These are phyloP conservation scores for Penicillium sp. DNA, from an alignment of 2,329 filamentous ascomycete genomes.

Conservation along the genomic window DNA sequence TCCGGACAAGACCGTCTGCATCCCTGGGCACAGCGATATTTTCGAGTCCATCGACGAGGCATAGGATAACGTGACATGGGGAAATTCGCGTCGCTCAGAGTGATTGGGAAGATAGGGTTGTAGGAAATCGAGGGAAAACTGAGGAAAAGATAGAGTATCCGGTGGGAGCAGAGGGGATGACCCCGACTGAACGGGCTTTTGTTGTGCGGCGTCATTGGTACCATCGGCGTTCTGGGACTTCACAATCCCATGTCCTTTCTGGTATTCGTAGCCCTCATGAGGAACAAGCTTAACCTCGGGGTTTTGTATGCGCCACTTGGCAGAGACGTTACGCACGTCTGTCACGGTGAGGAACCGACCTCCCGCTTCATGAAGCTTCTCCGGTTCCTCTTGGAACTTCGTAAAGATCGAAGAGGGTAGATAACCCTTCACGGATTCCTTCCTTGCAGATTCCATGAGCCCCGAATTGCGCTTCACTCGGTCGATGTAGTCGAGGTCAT, in stretches of 20 bases:
- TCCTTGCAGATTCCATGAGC: constrained; percentile 47
- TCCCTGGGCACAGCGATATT: constrained; percentile 71
- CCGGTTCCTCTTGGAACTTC: constrained; percentile 47
- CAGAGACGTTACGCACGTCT: constrained; percentile 49
- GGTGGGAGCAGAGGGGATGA: constrained; percentile 28
- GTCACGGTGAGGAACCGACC: constrained; percentile 48
- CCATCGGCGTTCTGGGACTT: constrained; percentile 25
- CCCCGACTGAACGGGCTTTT: constrained; percentile 10
- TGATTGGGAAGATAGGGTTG: constrained; percentile 51
- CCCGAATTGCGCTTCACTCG: constrained; percentile 49
- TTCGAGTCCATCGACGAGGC: constrained; percentile 85
- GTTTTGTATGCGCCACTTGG: constrained; percentile 49
- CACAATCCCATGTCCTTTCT: constrained; percentile 45
- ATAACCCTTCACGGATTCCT: constrained; percentile 48
- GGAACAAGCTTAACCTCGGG: constrained; percentile 43
- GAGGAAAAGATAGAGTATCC: constrained; percentile 47
- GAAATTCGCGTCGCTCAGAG: constrained; percentile 37
- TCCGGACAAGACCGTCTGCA: constrained; percentile 81
- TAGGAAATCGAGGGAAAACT: constrained; percentile 47
- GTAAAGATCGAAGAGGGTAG: constrained; percentile 50
- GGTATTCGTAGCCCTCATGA: constrained; percentile 47
- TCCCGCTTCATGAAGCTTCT: constrained; percentile 45
- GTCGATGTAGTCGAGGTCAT: constrained; percentile 50
- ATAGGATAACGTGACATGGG: constrained; percentile 78
- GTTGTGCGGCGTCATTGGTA: constrained; percentile 9